Base-by-base conservation (phyloP, 225 moss, liverwort and hornwort species). In the Ulota crispa region DNA sequence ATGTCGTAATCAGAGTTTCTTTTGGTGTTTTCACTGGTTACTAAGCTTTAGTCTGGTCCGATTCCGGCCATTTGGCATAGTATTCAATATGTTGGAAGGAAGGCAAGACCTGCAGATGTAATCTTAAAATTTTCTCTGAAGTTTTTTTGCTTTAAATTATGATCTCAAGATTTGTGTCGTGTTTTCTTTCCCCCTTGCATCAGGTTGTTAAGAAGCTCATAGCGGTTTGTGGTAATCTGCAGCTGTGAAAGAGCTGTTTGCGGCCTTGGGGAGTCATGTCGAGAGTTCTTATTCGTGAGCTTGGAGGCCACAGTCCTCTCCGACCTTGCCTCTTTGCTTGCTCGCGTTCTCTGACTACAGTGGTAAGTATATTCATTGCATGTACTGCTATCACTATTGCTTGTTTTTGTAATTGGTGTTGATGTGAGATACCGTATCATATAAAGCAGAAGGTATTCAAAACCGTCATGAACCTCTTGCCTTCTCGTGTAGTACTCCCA, bases 341-440 rank as follows among this genome's bases (percentile, higher is more conserved):
- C 39, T 62, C 84, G 32, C 74, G 84, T 26, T 82, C 75, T 77
- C 70, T 84, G 24, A 84, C 88, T 36, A 84, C 88, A 32, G 80
- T 82, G 84, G 90, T 90, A 84, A 80, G 82, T 61, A 76, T 61
- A 60, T 53, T 15, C 24, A 28, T 20, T 73, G 18, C 67, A n/a
- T 47, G 45, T 50, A 27, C 27, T 66, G 64, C 37, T 23, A 53
- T 19, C 3, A 39, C 14, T 6, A 43, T 72, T 72, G 47, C 54
- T 80, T 76, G 57, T 32, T 77, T 77, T 82, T 56, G 43, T 34
- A 70, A 31, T 63, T 69, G 56, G 70, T 57, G 6, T 42, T 42
- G 24, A 11, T 75, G 41, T 70, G 64, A 68, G 78, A 39, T 32
- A 63, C 14, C 27, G 0, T 30, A 47, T 42, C 7, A n/a, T n/a